phyloP scores from a whole-genome alignment of 345 rosid species.

The Gossypium sturtianum region DNA sequence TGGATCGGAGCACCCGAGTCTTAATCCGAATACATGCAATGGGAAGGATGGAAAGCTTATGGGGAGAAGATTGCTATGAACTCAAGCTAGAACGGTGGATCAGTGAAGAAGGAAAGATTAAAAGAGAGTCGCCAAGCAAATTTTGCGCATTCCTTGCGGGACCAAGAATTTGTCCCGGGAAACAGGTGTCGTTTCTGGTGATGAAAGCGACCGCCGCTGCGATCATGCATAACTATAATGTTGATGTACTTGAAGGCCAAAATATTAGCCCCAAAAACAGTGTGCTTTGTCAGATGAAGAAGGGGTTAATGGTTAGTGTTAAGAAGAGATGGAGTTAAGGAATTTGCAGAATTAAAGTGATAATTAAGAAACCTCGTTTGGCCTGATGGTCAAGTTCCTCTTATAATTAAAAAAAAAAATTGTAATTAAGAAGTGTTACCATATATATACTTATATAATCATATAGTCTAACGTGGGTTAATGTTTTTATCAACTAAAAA shows the following conservation, averaged over 20 bases:
- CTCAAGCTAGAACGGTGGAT: slow-evolving; percentile 22
- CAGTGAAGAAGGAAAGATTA: slow-evolving; percentile 21
- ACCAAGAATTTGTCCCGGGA: slow-evolving; percentile 47
- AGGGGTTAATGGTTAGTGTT: slow-evolving; percentile 10
- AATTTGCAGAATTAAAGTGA: background rate
- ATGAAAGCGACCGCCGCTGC: slow-evolving; percentile 24
- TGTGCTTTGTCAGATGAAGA: slow-evolving; percentile 25
- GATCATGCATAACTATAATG: slow-evolving; percentile 17
- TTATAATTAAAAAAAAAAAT: no score
- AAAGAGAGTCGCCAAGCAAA: slow-evolving; percentile 19
- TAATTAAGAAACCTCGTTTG: no score
- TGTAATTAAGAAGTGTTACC: no score
- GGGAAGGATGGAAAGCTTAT: slow-evolving; percentile 35
- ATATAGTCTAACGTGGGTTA: no score
- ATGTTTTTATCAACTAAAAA: no score
- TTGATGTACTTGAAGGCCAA: slow-evolving; percentile 25
- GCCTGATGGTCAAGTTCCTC: no score
- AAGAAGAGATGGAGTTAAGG: slow-evolving; percentile 7
- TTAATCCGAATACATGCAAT: background rate
- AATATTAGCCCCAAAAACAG: slow-evolving; percentile 18
- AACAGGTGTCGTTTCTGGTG: slow-evolving; percentile 35
- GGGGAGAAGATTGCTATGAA: slow-evolving; percentile 47
- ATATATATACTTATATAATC: no score
- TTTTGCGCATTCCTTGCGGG: slow-evolving; percentile 47
- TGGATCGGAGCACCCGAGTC: background rate